phyloP scores from a whole-genome alignment of 192 early-diverging fungal species.

The Coemansia sp. region DNA sequence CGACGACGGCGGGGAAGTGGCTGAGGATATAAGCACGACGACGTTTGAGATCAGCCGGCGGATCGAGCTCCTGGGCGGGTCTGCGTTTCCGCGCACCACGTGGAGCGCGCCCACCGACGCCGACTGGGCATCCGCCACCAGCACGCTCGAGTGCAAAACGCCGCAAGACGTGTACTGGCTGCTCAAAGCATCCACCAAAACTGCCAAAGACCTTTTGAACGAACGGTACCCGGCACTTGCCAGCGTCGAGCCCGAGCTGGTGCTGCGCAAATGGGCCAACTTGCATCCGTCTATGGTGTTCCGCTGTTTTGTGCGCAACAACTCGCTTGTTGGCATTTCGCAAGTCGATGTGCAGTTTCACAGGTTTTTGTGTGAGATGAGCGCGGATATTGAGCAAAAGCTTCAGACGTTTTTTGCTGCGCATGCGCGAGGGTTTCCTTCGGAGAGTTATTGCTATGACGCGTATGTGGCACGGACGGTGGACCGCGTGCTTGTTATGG shows the following conservation, averaged over 20 bases:
- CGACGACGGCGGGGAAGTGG: conserved; percentile 6
- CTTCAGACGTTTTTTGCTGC: conserved; percentile 68
- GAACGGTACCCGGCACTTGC: conserved; percentile 60
- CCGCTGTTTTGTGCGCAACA: conserved; percentile 83
- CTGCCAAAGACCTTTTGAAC: conserved; percentile 77
- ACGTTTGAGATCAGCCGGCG: conserved; percentile 55
- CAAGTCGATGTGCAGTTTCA: conserved; percentile 89
- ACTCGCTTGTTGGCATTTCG: conserved; percentile 71
- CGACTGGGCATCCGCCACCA: conserved; percentile 79
- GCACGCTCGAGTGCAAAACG: conserved; percentile 73
- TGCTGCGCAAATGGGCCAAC: conserved; percentile 89
- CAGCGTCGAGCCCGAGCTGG: conserved; percentile 60
- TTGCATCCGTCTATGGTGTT: conserved; percentile 92
- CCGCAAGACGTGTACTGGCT: conserved; percentile 81
- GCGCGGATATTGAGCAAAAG: conserved; percentile 55
- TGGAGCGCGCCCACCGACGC: conserved; percentile 97
- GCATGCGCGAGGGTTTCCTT: conserved; percentile 63
- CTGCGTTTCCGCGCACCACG: conserved; percentile 89
- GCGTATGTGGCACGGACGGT: conserved; percentile 71
- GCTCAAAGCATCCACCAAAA: conserved; percentile 90
- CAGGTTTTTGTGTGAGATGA: conserved; percentile 64
- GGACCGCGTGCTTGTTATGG: conserved; percentile 71
- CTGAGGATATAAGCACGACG: conserved; percentile 15
- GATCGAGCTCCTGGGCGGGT: conserved; percentile 72
- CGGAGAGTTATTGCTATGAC: conserved; percentile 81